Evolutionary conservation across 345 rosid genomes (phyloP).

Genomic region (Melaleuca alternifolia): DNA sequence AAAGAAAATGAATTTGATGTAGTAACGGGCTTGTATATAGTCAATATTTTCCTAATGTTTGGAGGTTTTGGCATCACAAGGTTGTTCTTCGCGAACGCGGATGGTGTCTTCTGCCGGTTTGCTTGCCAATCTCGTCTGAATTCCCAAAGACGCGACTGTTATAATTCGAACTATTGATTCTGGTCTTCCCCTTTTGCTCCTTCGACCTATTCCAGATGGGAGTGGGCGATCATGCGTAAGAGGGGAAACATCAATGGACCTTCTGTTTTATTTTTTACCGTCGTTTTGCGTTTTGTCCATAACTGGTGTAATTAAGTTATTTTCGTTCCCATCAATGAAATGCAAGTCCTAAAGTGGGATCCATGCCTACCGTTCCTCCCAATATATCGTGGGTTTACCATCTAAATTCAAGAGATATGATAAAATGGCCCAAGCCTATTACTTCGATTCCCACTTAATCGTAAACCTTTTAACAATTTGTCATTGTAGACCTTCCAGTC

Average conservation of each 20-base stretch:
- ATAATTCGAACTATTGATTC: neutral
- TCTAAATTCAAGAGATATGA: neutral
- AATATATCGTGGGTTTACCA: neutral
- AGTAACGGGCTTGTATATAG: neutral
- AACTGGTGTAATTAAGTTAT: neutral
- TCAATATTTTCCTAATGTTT: too few species aligned
- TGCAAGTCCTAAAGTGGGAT: neutral
- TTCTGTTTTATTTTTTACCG: too few species aligned
- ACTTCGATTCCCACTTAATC: fast-evolving
- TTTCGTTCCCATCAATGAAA: neutral
- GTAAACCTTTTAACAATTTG: neutral
- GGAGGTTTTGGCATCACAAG: too few species aligned
- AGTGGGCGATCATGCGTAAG: neutral
- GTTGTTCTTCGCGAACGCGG: too few species aligned
- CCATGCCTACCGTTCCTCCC: neutral
- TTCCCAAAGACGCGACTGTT: too few species aligned
- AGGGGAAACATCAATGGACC: neutral
- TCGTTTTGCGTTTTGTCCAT: neutral
- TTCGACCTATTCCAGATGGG: too few species aligned
- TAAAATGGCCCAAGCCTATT: fast-evolving
- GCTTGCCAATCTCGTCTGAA: too few species aligned
- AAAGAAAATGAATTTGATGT: neutral
- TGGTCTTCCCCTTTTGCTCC: neutral
- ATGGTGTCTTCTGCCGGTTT: too few species aligned
- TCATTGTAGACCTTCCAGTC: neutral